A percentile compares a stretch with the other conserved stretches of the same genome.
These are phyloP conservation scores for Botryosphaeria dothidea DNA, from an alignment of 2,329 filamentous ascomycete genomes.

Conservation along the genomic window DNA sequence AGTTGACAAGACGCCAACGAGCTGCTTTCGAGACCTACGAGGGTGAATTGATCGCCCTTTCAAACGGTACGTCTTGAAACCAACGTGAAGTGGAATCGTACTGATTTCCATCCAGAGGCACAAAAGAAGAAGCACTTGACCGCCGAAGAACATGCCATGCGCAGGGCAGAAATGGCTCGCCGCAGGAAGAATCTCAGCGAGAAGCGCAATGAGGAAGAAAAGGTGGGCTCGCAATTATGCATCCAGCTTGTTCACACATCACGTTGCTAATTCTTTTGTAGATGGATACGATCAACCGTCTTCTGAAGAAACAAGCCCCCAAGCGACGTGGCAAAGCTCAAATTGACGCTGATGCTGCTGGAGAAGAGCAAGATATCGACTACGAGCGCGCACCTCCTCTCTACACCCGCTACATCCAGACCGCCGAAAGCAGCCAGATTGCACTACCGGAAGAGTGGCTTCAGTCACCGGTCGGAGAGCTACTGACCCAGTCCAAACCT, in stretches of 20 bases:
- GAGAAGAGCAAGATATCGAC: conserved; percentile 50
- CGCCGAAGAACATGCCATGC: conserved; percentile 72
- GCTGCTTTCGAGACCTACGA: conserved; percentile 57
- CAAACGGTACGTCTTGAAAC: conserved; percentile 42
- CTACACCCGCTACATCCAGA: conserved; percentile 72
- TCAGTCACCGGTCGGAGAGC: conserved; percentile 59
- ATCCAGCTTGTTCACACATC: neutral
- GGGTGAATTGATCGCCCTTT: conserved; percentile 51
- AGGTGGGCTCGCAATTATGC: conserved; percentile 48
- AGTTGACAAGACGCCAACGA: conserved; percentile 69
- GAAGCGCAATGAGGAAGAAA: conserved; percentile 77
- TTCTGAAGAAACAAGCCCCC: conserved; percentile 81
- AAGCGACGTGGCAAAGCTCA: conserved; percentile 55
- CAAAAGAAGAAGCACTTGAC: conserved; percentile 73
- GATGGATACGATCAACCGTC: conserved; percentile 91
- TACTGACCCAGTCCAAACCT: conserved; percentile 48
- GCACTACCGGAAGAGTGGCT: conserved; percentile 70
- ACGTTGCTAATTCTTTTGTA: conserved; percentile 35
- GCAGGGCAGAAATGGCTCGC: conserved; percentile 72
- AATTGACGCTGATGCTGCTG: conserved; percentile 25
- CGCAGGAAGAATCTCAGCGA: conserved; percentile 73
- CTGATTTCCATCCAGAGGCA: conserved; percentile 50
- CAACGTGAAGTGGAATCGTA: conserved; percentile 28
- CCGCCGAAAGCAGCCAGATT: conserved; percentile 62
- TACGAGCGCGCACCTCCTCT: conserved; percentile 57